Percentiles rank a stretch among this genome's conserved stretches.
These are phyloP conservation scores for Raddia guianensis DNA, from an alignment of 176 grass and related monocot genomes.

Conservation along the genomic window DNA sequence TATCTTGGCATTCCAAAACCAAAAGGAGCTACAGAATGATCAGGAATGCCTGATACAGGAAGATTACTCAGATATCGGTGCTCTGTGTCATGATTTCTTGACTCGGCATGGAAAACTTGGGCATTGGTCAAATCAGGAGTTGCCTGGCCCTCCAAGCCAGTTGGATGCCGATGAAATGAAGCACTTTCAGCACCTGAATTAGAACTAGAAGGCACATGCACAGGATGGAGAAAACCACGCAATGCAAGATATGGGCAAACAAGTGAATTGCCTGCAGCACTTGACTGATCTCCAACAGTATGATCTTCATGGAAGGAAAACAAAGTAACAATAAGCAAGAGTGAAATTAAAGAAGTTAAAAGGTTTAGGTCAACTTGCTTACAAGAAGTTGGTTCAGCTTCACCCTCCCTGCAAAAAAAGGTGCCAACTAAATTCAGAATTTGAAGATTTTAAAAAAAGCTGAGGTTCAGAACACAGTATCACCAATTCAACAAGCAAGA, in stretches of 20 bases:
- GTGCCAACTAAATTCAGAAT: conserved; percentile 29
- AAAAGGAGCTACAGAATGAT: conserved; percentile 64
- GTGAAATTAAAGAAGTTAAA: conserved; percentile 26
- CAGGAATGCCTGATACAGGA: conserved; percentile 64
- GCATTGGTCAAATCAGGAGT: conserved; percentile 53
- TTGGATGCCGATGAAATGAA: conserved; percentile 67
- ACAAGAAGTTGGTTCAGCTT: conserved; percentile 61
- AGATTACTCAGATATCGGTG: conserved; percentile 62
- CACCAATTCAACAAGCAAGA: neutral
- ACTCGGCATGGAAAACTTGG: conserved; percentile 60
- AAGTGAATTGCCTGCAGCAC: conserved; percentile 68
- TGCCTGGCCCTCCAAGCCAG: conserved; percentile 56
- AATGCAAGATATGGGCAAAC: conserved; percentile 71
- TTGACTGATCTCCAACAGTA: conserved; percentile 62
- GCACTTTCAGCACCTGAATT: conserved; percentile 54
- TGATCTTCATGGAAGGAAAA: conserved; percentile 60
- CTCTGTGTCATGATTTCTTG: conserved; percentile 69
- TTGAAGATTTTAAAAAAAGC: conserved; percentile 20
- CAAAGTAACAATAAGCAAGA: conserved; percentile 37
- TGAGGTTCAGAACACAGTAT: neutral
- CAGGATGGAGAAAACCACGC: conserved; percentile 66
- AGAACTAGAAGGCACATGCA: conserved; percentile 65
- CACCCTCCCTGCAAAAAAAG: conserved; percentile 62
- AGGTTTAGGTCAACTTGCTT: conserved; percentile 46
- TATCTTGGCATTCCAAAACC: conserved; percentile 65